These are phyloP conservation scores for Chloranthus sessilifolius DNA, from an alignment of 164 flowering plant genomes.

Conservation along the genomic window DNA sequence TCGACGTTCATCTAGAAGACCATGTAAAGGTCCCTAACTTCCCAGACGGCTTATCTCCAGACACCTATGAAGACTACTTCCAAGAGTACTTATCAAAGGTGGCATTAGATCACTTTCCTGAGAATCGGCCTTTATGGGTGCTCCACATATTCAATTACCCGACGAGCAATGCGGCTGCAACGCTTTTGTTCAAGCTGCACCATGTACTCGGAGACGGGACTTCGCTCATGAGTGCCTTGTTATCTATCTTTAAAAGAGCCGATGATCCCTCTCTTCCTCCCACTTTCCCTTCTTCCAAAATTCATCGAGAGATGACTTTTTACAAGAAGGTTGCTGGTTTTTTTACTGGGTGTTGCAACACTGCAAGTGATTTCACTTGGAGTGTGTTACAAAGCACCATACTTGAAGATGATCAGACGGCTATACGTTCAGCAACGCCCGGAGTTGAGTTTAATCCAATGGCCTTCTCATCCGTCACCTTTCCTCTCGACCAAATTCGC, in stretches of 20 bases:
- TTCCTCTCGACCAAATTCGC: slow-evolving; percentile 41
- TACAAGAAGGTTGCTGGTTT: not conserved
- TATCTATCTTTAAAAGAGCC: slow-evolving; percentile 45
- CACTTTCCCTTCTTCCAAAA: slow-evolving; percentile 33
- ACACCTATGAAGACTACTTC: slow-evolving; percentile 29
- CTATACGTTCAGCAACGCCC: slow-evolving; percentile 33
- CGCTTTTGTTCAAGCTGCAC: slow-evolving; percentile 48
- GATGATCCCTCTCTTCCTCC: slow-evolving; percentile 51
- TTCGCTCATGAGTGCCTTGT: slow-evolving; percentile 57
- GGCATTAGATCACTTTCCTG: slow-evolving; percentile 28
- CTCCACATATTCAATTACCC: slow-evolving; percentile 50
- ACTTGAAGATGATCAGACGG: slow-evolving; percentile 35
- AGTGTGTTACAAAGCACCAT: slow-evolving; percentile 31
- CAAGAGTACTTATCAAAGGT: slow-evolving; percentile 36
- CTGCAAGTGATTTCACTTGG: slow-evolving; percentile 31
- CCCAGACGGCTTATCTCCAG: slow-evolving; percentile 24
- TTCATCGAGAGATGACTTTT: not conserved
- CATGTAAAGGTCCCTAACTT: slow-evolving; percentile 39
- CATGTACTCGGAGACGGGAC: slow-evolving; percentile 72
- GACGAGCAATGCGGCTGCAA: slow-evolving; percentile 43
- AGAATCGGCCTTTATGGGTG: slow-evolving; percentile 54
- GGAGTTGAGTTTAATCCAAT: slow-evolving; percentile 33
- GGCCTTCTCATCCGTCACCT: slow-evolving; percentile 24
- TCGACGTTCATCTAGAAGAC: slow-evolving; percentile 39
- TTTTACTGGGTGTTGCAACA: slow-evolving; percentile 10